These are phyloP conservation scores for Corymbia calophylla DNA, from an alignment of 441 rosid species.

Conservation along the genomic window DNA sequence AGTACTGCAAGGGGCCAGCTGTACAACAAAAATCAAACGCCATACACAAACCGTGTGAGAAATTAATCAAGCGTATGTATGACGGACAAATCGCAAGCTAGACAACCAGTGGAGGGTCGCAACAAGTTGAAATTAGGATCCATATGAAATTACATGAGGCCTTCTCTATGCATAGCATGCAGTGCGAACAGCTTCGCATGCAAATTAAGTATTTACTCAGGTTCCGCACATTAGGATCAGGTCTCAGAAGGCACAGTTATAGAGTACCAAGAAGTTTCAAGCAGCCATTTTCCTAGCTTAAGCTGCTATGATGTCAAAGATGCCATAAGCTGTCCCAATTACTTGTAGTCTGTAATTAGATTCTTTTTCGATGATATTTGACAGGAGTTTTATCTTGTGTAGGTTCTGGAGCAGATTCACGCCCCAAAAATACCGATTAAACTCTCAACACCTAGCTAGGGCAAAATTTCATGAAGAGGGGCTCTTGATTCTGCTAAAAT, in stretches of 20 bases:
- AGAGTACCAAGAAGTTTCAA: background rate
- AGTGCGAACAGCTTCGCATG: background rate
- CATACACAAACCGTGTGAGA: background rate
- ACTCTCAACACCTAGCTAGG: background rate
- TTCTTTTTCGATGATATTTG: background rate
- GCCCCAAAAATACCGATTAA: background rate
- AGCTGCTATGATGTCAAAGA: background rate
- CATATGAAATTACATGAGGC: background rate
- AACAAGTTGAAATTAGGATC: background rate
- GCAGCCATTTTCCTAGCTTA: background rate
- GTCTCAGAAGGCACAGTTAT: background rate
- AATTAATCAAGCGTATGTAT: background rate
- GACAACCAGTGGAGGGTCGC: background rate
- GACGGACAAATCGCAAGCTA: background rate
- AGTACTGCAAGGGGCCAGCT: slow-evolving; percentile 10
- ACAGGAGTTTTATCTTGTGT: background rate
- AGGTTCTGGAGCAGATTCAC: background rate
- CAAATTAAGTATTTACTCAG: background rate
- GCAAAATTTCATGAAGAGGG: background rate
- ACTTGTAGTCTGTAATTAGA: background rate
- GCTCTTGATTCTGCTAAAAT: background rate
- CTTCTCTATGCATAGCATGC: background rate
- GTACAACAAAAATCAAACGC: background rate
- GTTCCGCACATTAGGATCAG: background rate
- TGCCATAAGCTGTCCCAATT: background rate